phyloP scores from a whole-genome alignment of 2,329 filamentous ascomycete species.

The Metarhizium sp. region DNA sequence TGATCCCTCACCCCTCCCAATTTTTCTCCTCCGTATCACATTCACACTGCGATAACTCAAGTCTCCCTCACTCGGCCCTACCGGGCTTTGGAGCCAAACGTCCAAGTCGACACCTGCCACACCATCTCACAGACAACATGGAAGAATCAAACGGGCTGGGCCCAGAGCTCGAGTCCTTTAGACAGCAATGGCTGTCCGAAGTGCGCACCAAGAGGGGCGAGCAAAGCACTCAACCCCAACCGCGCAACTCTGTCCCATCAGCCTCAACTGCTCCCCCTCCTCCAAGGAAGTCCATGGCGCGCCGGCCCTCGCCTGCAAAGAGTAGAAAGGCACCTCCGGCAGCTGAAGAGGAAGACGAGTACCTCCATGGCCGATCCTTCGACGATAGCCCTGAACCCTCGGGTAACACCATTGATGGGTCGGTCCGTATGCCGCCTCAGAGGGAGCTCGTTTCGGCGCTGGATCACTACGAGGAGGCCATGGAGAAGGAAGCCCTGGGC shows the following conservation, averaged over 20 bases:
- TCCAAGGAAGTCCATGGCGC: background rate
- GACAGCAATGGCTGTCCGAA: slow-evolving; percentile 77
- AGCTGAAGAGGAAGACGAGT: slow-evolving; percentile 7
- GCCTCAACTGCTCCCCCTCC: background rate
- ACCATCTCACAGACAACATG: background rate
- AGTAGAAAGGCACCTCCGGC: background rate
- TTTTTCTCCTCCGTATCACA: background rate
- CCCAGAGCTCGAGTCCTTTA: slow-evolving; percentile 76
- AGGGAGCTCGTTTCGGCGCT: slow-evolving; percentile 63
- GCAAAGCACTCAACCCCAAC: background rate
- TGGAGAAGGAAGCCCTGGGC: slow-evolving; percentile 77
- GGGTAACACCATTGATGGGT: slow-evolving; percentile 10
- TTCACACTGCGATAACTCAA: background rate
- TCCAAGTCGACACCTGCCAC: too few relatives aligned
- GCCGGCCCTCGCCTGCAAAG: background rate
- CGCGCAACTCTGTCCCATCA: background rate
- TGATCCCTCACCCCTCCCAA: background rate
- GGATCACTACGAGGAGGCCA: slow-evolving; percentile 87
- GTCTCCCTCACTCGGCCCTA: background rate
- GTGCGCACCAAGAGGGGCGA: slow-evolving; percentile 36
- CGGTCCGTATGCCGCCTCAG: slow-evolving; percentile 9
- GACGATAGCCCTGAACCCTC: slow-evolving; percentile 8
- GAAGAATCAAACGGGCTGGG: slow-evolving; percentile 24
- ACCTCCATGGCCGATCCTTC: slow-evolving; percentile 8
- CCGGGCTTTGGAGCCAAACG: background rate